Evolutionary conservation across 495 filamentous ascomycete genomes (phyloP).

Genomic region (Aspergillus funiculosus): DNA sequence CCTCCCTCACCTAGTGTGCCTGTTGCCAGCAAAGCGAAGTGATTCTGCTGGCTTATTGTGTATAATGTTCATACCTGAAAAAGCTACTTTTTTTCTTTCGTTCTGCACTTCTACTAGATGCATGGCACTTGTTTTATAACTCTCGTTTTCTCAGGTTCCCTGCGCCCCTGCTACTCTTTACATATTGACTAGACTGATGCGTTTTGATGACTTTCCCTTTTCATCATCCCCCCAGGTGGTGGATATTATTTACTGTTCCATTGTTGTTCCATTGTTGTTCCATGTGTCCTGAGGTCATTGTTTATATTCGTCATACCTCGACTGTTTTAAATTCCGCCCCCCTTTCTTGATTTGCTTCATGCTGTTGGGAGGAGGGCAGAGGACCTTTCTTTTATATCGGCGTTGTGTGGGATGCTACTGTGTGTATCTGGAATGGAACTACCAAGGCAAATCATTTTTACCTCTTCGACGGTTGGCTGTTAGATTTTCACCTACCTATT

Average conservation of each 20-base stretch:
- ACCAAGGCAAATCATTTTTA: constrained; percentile 7
- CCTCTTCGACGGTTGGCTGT: constrained; percentile 11
- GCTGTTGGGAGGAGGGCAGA: constrained; percentile 7
- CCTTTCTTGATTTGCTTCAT: not conserved
- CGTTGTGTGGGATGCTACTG: constrained; percentile 22
- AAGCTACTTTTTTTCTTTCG: constrained; percentile 4
- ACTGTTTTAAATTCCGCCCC: constrained; percentile 6
- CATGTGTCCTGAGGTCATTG: constrained; percentile 6
- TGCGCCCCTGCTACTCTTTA: constrained; percentile 4
- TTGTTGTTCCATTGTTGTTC: not conserved
- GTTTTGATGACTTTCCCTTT: constrained; percentile 7
- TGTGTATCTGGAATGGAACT: constrained; percentile 6
- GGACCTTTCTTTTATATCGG: constrained; percentile 13
- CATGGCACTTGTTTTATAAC: constrained; percentile 12
- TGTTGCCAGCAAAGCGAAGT: constrained; percentile 41
- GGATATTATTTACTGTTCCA: constrained; percentile 8
- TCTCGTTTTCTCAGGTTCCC: constrained; percentile 10
- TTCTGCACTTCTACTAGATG: constrained; percentile 7
- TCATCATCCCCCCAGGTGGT: constrained; percentile 8
- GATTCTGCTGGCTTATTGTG: constrained; percentile 8
- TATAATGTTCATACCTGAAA: constrained; percentile 12
- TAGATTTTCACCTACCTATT: constrained; percentile 16
- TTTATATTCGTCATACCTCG: constrained; percentile 2
- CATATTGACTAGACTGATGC: constrained; percentile 6
- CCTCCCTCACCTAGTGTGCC: constrained; percentile 45